Evolutionary conservation across 2,329 filamentous ascomycete genomes (phyloP).

Genomic region (Microcyclosporella mali): DNA sequence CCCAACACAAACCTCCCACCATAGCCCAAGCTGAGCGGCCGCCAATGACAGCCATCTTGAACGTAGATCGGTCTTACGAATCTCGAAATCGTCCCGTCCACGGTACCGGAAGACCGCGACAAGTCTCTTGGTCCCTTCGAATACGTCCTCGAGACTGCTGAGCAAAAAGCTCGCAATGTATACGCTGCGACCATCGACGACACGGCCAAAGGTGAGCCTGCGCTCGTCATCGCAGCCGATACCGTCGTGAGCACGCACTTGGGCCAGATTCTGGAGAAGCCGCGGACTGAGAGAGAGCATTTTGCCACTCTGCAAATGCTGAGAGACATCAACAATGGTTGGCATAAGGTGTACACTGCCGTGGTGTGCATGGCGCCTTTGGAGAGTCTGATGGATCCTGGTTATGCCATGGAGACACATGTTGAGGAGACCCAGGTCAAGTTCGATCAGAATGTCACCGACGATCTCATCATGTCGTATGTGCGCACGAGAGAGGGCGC

Average conservation of each 20-base stretch:
- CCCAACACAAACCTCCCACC: neutral
- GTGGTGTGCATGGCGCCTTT: conserved; percentile 78
- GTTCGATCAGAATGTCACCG: conserved; percentile 66
- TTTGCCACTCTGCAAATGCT: conserved; percentile 75
- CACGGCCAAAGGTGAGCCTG: conserved; percentile 43
- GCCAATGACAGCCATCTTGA: conserved; percentile 19
- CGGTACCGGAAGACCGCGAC: conserved; percentile 75
- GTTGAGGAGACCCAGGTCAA: conserved; percentile 89
- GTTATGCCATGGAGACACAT: conserved; percentile 72
- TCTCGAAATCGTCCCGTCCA: conserved; percentile 78
- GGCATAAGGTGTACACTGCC: conserved; percentile 79
- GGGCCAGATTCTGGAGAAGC: conserved; percentile 86
- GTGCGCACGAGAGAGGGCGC: conserved; percentile 82
- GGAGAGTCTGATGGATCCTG: conserved; percentile 72
- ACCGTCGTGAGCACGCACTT: conserved; percentile 66
- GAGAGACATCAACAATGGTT: conserved; percentile 57
- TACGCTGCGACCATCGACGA: conserved; percentile 55
- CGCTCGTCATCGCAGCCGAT: conserved; percentile 18
- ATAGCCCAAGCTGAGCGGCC: conserved; percentile 18
- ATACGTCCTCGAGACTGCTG: conserved; percentile 84
- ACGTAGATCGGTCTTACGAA: conserved; percentile 68
- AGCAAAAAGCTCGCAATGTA: conserved; percentile 74
- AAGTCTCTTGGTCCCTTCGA: conserved; percentile 76
- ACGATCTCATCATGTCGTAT: conserved; percentile 77
- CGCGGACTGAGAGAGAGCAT: conserved; percentile 73